Evolutionary conservation across 345 rosid species (phyloP).

Genomic region (Salix caprea): DNA sequence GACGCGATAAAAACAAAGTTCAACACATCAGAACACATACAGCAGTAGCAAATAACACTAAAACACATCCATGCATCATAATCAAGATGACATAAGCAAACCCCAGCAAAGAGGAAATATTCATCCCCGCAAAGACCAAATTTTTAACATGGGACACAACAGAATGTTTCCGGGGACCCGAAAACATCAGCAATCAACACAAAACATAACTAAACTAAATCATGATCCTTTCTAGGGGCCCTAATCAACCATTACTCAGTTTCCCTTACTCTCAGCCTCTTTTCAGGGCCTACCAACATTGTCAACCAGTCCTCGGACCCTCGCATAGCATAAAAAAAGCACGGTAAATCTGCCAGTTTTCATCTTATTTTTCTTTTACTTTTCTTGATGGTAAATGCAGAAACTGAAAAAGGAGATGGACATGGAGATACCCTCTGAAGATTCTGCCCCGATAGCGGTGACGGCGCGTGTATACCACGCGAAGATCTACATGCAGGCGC

Average conservation of each 20-base stretch:
- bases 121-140: neutral
- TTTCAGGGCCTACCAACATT: neutral
- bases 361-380: neutral
- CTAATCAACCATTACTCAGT: neutral
- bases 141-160: neutral
- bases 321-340: neutral
- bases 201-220: neutral
- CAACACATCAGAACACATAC: neutral
- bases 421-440: neutral
- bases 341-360: neutral
- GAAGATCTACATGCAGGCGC: neutral
- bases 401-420: neutral
- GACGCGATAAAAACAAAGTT: neutral
- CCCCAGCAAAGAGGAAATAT: neutral
- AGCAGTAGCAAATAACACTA: neutral
- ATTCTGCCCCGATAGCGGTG: neutral
- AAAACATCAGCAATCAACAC: neutral
- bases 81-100: neutral
- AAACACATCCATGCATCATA: neutral
- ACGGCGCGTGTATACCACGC: neutral
- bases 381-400: neutral
- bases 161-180: neutral
- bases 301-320: neutral
- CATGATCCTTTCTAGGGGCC: neutral
- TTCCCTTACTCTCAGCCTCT: neutral